Conservation (phyloP, 1,139 yeast genomes). For the Suhomyces taliae region DNA sequence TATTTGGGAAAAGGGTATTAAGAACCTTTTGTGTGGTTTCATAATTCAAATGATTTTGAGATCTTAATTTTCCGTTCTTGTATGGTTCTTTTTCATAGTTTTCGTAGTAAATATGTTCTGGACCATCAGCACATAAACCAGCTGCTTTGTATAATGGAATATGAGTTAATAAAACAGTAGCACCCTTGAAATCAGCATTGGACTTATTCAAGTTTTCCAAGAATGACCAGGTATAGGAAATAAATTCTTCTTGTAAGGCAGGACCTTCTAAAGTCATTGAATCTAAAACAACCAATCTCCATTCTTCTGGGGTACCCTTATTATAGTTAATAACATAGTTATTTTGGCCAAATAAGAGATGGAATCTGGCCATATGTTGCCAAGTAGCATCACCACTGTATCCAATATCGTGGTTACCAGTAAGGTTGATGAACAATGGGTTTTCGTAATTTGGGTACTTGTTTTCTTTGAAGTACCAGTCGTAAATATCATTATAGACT, state of each 20-base stretch:
- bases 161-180: conserved; percentile 84
- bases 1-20: conserved; percentile 63
- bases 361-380: conserved; percentile 84
- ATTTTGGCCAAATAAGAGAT: conserved; percentile 73
- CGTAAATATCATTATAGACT: conserved; percentile 59
- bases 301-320: conserved; percentile 60
- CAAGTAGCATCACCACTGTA: conserved; percentile 93
- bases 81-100: conserved; percentile 61
- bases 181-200: conserved; percentile 58
- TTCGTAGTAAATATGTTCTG: conserved; percentile 61
- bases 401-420: conserved; percentile 96
- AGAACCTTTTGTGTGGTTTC: conserved; percentile 68
- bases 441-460: conserved; percentile 35
- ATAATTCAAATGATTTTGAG: conserved; percentile 82
- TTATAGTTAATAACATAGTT: conserved; percentile 78
- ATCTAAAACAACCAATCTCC: conserved; percentile 85
- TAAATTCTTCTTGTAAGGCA: conserved; percentile 70
- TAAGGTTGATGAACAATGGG: conserved; percentile 72
- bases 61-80: conserved; percentile 67
- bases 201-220: conserved; percentile 54
- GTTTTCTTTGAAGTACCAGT: conserved; percentile 54
- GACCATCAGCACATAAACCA: conserved; percentile 87
- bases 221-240: conserved; percentile 70
- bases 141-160: conserved; percentile 81
- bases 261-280: conserved; percentile 89